Evolutionary conservation across 2,329 filamentous ascomycete species (phyloP).

Genomic region (Penicillium verrucosum): DNA sequence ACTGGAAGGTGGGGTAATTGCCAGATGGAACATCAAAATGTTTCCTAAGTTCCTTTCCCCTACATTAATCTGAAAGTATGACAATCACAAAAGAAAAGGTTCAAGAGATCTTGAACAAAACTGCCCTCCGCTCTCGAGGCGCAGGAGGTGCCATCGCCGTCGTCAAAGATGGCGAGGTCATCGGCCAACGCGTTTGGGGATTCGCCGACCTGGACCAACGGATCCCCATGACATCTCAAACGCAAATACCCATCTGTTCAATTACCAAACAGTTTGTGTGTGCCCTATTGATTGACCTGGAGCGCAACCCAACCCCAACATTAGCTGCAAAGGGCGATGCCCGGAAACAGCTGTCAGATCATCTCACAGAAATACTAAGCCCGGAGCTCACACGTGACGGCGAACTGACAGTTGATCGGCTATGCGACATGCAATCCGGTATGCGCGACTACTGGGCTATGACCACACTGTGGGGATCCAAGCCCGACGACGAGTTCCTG

Average conservation of each 20-base stretch:
- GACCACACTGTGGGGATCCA: conserved; percentile 44
- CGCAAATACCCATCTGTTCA: conserved; percentile 46
- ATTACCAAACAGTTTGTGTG: conserved; percentile 49
- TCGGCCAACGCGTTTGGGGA: conserved; percentile 43
- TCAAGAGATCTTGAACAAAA: conserved; percentile 15
- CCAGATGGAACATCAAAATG: not conserved
- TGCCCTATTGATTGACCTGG: conserved; percentile 36
- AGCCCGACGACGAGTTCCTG: conserved; percentile 42
- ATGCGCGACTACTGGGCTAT: conserved; percentile 49
- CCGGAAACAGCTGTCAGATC: conserved; percentile 30
- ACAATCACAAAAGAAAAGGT: conserved; percentile 6
- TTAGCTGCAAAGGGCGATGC: conserved; percentile 30
- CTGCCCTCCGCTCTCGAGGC: conserved; percentile 31
- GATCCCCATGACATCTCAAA: conserved; percentile 37
- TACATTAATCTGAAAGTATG: conserved; percentile 9
- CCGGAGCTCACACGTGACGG: conserved; percentile 23
- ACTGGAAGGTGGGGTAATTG: conserved; percentile 13
- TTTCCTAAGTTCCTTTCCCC: not conserved
- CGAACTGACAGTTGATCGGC: conserved; percentile 36
- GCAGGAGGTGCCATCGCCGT: conserved; percentile 46
- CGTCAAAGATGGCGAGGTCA: conserved; percentile 43
- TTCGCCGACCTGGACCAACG: conserved; percentile 43
- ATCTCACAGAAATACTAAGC: conserved; percentile 25
- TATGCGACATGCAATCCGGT: conserved; percentile 45
- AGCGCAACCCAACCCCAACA: conserved; percentile 31